Percentiles rank a stretch among this genome's conserved stretches.
phyloP scores from a whole-genome alignment of 306 rosid species.

The Carpinus fangiana region DNA sequence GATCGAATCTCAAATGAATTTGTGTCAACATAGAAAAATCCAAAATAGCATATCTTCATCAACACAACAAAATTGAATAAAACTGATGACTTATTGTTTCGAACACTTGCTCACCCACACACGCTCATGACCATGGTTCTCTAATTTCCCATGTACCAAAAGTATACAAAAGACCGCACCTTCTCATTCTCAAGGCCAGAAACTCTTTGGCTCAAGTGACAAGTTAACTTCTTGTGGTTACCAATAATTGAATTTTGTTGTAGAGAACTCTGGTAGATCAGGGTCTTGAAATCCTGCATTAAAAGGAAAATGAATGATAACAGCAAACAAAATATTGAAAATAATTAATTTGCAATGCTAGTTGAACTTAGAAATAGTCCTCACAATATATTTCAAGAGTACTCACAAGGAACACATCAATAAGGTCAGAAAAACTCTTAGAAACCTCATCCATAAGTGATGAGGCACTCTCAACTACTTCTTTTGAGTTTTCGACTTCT shows the following conservation, averaged over 20 bases:
- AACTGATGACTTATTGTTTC: too few species aligned
- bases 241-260: conserved; percentile 45
- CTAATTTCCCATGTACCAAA: not conserved
- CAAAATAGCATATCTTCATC: too few species aligned
- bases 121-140: too few species aligned
- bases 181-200: conserved; percentile 68
- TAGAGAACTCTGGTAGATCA: conserved; percentile 36
- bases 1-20: too few species aligned
- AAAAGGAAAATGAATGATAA: conserved; percentile 19
- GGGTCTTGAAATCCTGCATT: conserved; percentile 64
- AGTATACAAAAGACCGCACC: conserved; percentile 38
- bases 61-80: too few species aligned
- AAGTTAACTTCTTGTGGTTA: conserved; percentile 50
- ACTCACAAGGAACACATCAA: conserved; percentile 65
- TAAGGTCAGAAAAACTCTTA: conserved; percentile 50
- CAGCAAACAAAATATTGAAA: conserved; percentile 10
- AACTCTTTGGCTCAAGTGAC: conserved; percentile 54
- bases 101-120: too few species aligned
- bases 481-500: conserved; percentile 65
- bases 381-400: conserved; percentile 21
- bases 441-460: conserved; percentile 59
- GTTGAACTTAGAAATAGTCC: conserved; percentile 7
- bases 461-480: conserved; percentile 44
- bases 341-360: conserved; percentile 5
- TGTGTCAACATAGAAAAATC: too few species aligned